These are phyloP conservation scores for Mycena polygramma DNA, from an alignment of 768 basidiomycete species.

Conservation along the genomic window DNA sequence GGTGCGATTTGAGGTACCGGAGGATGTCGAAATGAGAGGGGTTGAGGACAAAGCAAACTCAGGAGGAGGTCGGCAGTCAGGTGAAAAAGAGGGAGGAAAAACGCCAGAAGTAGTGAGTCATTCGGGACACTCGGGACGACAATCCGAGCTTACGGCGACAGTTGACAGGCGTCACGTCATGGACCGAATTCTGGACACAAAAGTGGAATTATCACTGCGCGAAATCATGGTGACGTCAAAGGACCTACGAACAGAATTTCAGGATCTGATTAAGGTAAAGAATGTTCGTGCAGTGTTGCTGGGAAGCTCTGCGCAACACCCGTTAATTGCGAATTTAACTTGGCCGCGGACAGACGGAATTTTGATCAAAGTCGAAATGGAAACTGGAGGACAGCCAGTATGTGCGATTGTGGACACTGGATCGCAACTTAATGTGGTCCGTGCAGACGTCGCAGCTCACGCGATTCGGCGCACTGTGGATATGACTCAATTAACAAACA, in stretches of 20 bases:
- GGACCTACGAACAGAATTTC: neutral
- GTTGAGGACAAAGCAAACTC: too few relatives aligned
- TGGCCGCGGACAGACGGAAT: constrained; percentile 9
- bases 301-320: neutral
- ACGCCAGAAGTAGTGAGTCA: too few relatives aligned
- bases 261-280: neutral
- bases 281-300: constrained; percentile 10
- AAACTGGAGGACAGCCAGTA: constrained; percentile 25
- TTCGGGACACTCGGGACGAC: too few relatives aligned
- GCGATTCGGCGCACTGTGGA: constrained; percentile 32
- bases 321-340: neutral
- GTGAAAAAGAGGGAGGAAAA: too few relatives aligned
- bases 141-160: neutral
- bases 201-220: neutral
- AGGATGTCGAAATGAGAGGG: too few relatives aligned
- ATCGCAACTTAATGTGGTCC: constrained; percentile 43
- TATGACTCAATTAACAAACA: constrained; percentile 11
- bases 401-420: constrained; percentile 44
- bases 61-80: too few relatives aligned
- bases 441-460: constrained; percentile 19
- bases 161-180: neutral
- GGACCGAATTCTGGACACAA: neutral
- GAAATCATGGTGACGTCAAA: constrained; percentile 16
- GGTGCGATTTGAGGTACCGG: too few relatives aligned
- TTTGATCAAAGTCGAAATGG: constrained; percentile 35